These are phyloP conservation scores for Plectranthus barbatus DNA, from an alignment of 257 asterid species.

Conservation along the genomic window DNA sequence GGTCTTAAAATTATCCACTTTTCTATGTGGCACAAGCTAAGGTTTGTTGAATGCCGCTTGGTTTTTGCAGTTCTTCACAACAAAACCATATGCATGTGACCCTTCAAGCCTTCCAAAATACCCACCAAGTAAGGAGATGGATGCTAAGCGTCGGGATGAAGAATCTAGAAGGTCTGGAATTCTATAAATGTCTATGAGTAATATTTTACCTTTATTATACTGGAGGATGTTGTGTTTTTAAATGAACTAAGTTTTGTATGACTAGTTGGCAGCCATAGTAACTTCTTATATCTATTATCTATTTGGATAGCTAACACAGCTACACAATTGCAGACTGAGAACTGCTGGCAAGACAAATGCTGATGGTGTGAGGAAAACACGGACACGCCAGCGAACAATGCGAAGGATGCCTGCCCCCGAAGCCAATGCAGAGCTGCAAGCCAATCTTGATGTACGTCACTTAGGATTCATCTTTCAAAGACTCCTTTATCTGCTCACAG, in stretches of 20 bases:
- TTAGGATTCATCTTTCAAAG: background rate
- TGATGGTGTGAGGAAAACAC: conserved; percentile 27
- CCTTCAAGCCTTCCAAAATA: conserved; percentile 51
- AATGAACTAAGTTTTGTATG: background rate
- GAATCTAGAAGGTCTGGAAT: conserved; percentile 35
- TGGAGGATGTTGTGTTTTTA: background rate
- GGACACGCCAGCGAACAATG: conserved; percentile 16
- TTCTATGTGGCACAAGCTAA: background rate
- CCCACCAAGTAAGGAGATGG: conserved; percentile 52
- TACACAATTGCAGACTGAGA: conserved; percentile 14
- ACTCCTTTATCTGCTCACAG: background rate
- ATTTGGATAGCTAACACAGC: conserved; percentile 2
- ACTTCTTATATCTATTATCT: background rate
- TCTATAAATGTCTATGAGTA: background rate
- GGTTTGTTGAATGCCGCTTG: background rate
- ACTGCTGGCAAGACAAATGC: conserved; percentile 23
- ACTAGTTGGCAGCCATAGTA: background rate
- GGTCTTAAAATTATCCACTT: background rate
- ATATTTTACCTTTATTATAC: background rate
- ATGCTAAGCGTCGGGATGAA: conserved; percentile 37
- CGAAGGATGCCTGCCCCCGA: conserved; percentile 27
- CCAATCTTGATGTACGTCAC: conserved; percentile 23
- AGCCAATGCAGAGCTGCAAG: conserved; percentile 30
- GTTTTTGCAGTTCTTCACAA: conserved; percentile 37
- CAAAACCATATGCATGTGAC: conserved; percentile 49